Conservation (phyloP, 768 basidiomycete genomes). For the Pholiota microspora region DNA sequence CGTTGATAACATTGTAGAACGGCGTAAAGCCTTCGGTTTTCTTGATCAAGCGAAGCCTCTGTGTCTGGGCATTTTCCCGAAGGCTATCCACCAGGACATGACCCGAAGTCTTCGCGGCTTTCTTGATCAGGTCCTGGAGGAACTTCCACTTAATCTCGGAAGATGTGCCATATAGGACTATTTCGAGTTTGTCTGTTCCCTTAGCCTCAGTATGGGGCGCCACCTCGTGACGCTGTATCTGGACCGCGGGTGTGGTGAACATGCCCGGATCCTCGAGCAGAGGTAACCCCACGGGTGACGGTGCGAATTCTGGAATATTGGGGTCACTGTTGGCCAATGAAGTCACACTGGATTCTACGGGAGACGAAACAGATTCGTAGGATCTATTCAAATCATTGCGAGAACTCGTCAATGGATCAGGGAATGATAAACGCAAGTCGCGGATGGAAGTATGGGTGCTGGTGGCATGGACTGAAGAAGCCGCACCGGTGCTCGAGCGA, state of each 20-base stretch:
- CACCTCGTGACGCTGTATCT: constrained; percentile 24
- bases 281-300: constrained; percentile 13
- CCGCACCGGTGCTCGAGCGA: constrained; percentile 54
- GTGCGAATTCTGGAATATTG: constrained; percentile 15
- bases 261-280: constrained; percentile 34
- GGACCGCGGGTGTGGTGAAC: constrained; percentile 34
- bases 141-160: constrained; percentile 60
- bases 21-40: constrained; percentile 22
- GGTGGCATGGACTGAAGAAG: constrained; percentile 23
- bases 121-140: constrained; percentile 56
- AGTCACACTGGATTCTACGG: constrained; percentile 31
- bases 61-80: constrained; percentile 23
- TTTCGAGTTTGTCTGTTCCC: constrained; percentile 46
- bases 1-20: constrained; percentile 29
- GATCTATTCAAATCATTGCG: constrained; percentile 60
- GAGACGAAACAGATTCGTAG: constrained; percentile 48
- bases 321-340: constrained; percentile 21
- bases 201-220: constrained; percentile 18
- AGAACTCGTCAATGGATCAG: constrained; percentile 77
- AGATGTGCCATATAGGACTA: constrained; percentile 67
- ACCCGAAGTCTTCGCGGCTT: constrained; percentile 42
- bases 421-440: constrained; percentile 79
- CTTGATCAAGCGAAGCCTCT: constrained; percentile 28
- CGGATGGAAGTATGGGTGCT: constrained; percentile 61
- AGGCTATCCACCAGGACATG: constrained; percentile 26